Evolutionary conservation across 805 yeast species (phyloP).

Genomic region (Zygotorulaspora danielsina): DNA sequence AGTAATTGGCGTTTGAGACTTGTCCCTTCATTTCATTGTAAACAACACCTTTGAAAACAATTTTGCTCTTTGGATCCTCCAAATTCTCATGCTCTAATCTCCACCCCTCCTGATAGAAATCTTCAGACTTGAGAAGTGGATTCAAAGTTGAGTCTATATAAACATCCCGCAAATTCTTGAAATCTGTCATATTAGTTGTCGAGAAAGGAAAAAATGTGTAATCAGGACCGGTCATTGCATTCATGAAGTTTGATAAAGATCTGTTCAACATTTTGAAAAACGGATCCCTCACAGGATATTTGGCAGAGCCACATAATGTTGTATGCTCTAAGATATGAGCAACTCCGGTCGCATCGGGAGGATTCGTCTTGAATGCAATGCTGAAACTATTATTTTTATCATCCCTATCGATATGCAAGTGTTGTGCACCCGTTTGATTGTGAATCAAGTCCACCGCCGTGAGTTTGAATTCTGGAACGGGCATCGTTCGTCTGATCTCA

Average conservation of each 20-base stretch:
- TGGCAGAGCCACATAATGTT: constrained; percentile 87
- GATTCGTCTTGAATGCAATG: constrained; percentile 86
- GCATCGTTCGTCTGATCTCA: constrained; percentile 54
- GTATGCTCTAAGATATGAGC: constrained; percentile 97
- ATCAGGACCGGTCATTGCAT: constrained; percentile 98
- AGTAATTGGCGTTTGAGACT: constrained; percentile 80
- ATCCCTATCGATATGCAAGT: constrained; percentile 77
- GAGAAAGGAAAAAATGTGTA: constrained; percentile 95
- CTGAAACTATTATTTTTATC: constrained; percentile 87
- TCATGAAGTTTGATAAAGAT: constrained; percentile 94
- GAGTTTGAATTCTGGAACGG: constrained; percentile 77
- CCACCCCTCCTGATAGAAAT: constrained; percentile 97
- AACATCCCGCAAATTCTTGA: constrained; percentile 75
- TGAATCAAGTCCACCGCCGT: constrained; percentile 75
- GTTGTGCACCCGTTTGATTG: constrained; percentile 65
- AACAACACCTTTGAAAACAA: constrained; percentile 89
- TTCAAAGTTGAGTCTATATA: constrained; percentile 82
- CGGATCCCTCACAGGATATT: constrained; percentile 93
- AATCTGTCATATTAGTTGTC: constrained; percentile 83
- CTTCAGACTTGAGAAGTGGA: constrained; percentile 73
- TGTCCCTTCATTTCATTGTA: constrained; percentile 99
- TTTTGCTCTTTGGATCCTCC: constrained; percentile 53
- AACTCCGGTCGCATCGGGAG: constrained; percentile 91
- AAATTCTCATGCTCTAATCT: constrained; percentile 72
- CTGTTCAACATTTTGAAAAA: constrained; percentile 95